Percentiles rank a stretch among this genome's conserved stretches.
These are phyloP conservation scores for Gnomoniopsis smithogilvyi DNA, from an alignment of 2,329 filamentous ascomycete genomes.

Conservation along the genomic window DNA sequence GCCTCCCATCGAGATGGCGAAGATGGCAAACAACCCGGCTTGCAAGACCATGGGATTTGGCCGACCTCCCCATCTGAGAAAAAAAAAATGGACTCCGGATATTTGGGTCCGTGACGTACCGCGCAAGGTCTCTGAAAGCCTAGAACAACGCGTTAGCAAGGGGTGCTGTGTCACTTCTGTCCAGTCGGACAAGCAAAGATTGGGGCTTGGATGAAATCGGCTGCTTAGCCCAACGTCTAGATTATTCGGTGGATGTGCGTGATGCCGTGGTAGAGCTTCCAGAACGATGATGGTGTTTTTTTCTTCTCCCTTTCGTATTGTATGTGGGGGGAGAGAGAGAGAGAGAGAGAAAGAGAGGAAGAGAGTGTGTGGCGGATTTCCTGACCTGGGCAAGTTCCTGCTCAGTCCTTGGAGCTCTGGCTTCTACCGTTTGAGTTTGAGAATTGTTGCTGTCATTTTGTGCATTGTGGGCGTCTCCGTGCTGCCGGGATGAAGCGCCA, in stretches of 20 bases:
- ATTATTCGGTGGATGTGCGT: not conserved
- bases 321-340: not conserved
- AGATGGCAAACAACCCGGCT: not conserved
- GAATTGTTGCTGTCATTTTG: not conserved
- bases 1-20: not conserved
- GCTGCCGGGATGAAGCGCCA: constrained; percentile 1
- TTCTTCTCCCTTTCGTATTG: not conserved
- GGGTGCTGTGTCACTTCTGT: not conserved
- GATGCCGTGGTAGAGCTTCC: not conserved
- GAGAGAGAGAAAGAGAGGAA: not conserved
- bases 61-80: not conserved
- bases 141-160: constrained; percentile 23
- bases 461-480: not conserved
- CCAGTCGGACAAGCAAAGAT: not conserved
- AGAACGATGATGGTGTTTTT: no score
- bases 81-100: not conserved
- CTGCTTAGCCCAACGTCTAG: not conserved
- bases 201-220: not conserved
- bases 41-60: not conserved
- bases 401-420: constrained; percentile 7
- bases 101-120: constrained; percentile 23
- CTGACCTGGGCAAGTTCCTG: constrained; percentile 17
- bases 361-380: not conserved
- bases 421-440: not conserved
- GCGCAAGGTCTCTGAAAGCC: constrained; percentile 30